Percentiles rank a stretch among this genome's conserved stretches.
Evolutionary conservation across 805 yeast species (phyloP).

Genomic region (Zygosaccharomyces gambellarensis): DNA sequence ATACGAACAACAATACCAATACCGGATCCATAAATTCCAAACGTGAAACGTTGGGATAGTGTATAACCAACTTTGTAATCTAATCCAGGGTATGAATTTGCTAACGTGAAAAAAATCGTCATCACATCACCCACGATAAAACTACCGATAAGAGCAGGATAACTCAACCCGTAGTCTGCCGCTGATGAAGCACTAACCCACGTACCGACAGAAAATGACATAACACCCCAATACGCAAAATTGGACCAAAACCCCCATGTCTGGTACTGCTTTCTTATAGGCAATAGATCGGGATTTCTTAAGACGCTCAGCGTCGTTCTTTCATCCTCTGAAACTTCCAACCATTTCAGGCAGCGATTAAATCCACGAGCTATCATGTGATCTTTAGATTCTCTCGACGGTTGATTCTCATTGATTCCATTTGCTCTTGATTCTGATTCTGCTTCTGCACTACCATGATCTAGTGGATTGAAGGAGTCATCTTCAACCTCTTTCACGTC

Average conservation of each 20-base stretch:
- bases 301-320: slow-evolving; percentile 30
- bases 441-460: neutral
- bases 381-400: neutral
- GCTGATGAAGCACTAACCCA: slow-evolving; percentile 45
- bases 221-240: slow-evolving; percentile 43
- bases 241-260: slow-evolving; percentile 41
- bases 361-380: neutral
- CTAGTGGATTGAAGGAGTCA: neutral
- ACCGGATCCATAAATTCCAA: slow-evolving; percentile 44
- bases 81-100: slow-evolving; percentile 46
- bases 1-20: slow-evolving; percentile 41
- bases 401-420: neutral
- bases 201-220: slow-evolving; percentile 42
- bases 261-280: slow-evolving; percentile 28
- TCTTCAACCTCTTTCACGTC: neutral
- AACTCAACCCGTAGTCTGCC: slow-evolving; percentile 41
- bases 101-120: slow-evolving; percentile 40
- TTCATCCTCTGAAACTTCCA: slow-evolving; percentile 33
- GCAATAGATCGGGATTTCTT: slow-evolving; percentile 35
- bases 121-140: slow-evolving; percentile 45
- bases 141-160: slow-evolving; percentile 43
- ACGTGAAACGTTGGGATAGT: slow-evolving; percentile 42
- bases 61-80: slow-evolving; percentile 49
- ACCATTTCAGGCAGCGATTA: slow-evolving; percentile 10
- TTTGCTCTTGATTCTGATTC: too few relatives aligned